Base-by-base conservation (phyloP, 2,329 filamentous ascomycete genomes). In the Ilyonectria destructans region DNA sequence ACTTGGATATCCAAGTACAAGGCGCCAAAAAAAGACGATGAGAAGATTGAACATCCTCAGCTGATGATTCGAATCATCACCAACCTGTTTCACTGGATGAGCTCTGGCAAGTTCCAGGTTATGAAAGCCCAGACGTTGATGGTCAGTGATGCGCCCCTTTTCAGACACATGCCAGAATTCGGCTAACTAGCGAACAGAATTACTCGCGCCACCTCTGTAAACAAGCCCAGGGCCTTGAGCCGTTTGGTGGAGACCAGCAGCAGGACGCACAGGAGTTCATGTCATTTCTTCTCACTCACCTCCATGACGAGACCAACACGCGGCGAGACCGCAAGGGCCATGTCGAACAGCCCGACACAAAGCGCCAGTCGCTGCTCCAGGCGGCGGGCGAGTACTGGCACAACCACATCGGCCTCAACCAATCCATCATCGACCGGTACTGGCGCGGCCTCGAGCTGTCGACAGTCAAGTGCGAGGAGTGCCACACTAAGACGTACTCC, bases 231-330 rank as follows among this genome's bases (percentile, higher is more conserved):
- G 62, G 70, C 40, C 69, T 77, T 35, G 72, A 88, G n/a, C 40
- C 40, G 7, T 96, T 95, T 83, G 93, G 91, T 15, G 91, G 93
- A 46, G 85, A 86, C 26, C 84, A 90, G 57, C 96, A 98, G 78
- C 96, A 98, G 81, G 96, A 99, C 77, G 92, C 95, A 2, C 93
- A 95, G 71, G 96, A 98, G 76, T 97, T 97, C 73, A 91, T 96
- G 72, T 90, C 91, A 52, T 97, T 97, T 77, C 80, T 98, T 29
- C 86, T 97, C 43, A 91, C 93, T 60, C 91, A 92, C 71, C 85
- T 98, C 13, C 92, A 96, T 74, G 93, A 96, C 77, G 96, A 99
- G 80, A 91, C 97, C 6, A 97, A 97, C 78, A 79, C 78, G 29
- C 80, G 80, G 15, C 82, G 85, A n/a, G 84, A 91, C 67, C 84